phyloP scores from a whole-genome alignment of 805 yeast species.

The Priceomyces medius region DNA sequence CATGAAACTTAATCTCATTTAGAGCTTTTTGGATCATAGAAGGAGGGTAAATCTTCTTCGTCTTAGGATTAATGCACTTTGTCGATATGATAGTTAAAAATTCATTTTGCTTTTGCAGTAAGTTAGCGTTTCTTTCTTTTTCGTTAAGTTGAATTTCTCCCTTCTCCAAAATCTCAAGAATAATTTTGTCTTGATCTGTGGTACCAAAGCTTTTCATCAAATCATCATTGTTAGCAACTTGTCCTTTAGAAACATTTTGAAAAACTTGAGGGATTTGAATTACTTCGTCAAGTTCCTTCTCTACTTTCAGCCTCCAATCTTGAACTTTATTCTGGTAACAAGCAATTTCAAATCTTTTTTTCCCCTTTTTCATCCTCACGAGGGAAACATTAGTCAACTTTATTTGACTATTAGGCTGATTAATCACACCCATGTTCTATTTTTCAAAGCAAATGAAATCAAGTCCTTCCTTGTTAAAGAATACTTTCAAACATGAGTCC shows the following conservation, averaged over 20 bases:
- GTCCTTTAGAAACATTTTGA: constrained; percentile 89
- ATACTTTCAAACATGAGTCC: no score
- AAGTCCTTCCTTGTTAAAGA: no score
- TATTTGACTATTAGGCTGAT: constrained; percentile 88
- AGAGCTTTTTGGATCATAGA: constrained; percentile 89
- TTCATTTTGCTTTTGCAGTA: constrained; percentile 74
- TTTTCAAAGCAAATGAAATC: no score
- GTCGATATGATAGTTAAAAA: constrained; percentile 80
- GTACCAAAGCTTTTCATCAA: constrained; percentile 70
- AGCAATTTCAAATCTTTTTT: constrained; percentile 90
- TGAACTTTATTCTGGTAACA: constrained; percentile 97
- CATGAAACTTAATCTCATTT: constrained; percentile 73
- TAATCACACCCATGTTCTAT: constrained; percentile 52
- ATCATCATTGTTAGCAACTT: constrained; percentile 86
- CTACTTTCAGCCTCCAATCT: constrained; percentile 86
- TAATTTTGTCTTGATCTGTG: constrained; percentile 69
- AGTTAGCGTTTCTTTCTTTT: constrained; percentile 80
- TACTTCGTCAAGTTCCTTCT: constrained; percentile 93
- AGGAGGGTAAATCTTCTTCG: constrained; percentile 90
- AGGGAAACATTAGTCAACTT: constrained; percentile 91
- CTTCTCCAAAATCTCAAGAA: constrained; percentile 77
- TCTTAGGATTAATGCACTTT: constrained; percentile 86
- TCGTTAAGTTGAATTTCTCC: constrained; percentile 96
- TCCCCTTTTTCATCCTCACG: constrained; percentile 87
- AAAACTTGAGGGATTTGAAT: constrained; percentile 95